Conservation (phyloP, 306 rosid genomes). For the Dryas octopetala region DNA sequence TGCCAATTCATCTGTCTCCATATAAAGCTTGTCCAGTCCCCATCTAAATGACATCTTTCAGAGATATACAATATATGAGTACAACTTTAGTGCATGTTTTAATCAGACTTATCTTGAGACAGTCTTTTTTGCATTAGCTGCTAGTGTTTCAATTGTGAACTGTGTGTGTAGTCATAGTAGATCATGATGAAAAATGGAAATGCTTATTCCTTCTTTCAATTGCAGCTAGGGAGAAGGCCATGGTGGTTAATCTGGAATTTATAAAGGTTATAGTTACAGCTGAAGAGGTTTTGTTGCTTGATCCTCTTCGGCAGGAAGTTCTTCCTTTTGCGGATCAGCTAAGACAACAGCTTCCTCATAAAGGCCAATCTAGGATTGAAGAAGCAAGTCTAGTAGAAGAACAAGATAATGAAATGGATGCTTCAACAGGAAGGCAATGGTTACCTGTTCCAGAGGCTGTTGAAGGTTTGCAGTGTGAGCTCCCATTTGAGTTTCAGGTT, state of each 20-base stretch:
- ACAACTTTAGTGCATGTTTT: too few relatives aligned
- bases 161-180: neutral
- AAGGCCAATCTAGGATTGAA: slow-evolving; percentile 22
- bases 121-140: too few relatives aligned
- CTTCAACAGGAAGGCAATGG: slow-evolving; percentile 48
- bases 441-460: slow-evolving; percentile 56
- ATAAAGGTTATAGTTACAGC: slow-evolving; percentile 86
- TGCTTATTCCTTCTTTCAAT: neutral
- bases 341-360: slow-evolving; percentile 62
- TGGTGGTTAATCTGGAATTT: slow-evolving; percentile 94
- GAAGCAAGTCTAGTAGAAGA: slow-evolving; percentile 45
- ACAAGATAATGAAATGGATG: slow-evolving; percentile 56
- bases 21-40: too few relatives aligned
- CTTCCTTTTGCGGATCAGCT: slow-evolving; percentile 94
- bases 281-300: slow-evolving; percentile 83
- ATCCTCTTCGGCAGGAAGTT: slow-evolving; percentile 82
- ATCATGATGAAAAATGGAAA: neutral
- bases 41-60: too few relatives aligned
- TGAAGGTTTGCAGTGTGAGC: slow-evolving; percentile 76
- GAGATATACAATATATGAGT: too few relatives aligned
- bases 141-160: too few relatives aligned
- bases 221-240: slow-evolving; percentile 92
- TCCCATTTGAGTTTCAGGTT: slow-evolving; percentile 96
- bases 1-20: too few relatives aligned
- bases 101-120: too few relatives aligned